Evolutionary conservation across 1,139 yeast species (phyloP).

Genomic region (Meyerozyma smithsonii): DNA sequence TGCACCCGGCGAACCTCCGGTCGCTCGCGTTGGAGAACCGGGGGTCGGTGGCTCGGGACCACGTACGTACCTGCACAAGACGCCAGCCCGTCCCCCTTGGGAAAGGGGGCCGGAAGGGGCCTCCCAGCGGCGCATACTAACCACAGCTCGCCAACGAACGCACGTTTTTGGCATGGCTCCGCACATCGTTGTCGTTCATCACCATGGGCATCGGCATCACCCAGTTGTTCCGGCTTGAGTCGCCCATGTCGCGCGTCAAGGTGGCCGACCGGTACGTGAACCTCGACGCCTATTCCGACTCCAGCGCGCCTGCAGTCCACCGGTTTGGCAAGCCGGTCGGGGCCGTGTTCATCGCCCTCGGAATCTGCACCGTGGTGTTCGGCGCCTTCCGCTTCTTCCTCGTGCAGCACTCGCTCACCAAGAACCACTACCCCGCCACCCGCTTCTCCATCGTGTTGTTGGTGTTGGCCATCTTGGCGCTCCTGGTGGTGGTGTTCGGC

Average conservation of each 20-base stretch:
- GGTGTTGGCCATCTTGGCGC: conserved; percentile 16
- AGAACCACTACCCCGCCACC: conserved; percentile 46
- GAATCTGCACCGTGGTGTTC: conserved; percentile 29
- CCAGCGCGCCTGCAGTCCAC: conserved; percentile 8
- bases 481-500: conserved; percentile 21
- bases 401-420: conserved; percentile 34
- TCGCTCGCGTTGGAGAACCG: conserved; percentile 25
- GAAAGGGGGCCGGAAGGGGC: neutral
- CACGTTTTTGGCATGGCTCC: conserved; percentile 70
- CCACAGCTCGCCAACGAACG: conserved; percentile 63
- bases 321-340: conserved; percentile 36
- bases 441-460: conserved; percentile 21
- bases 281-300: conserved; percentile 7
- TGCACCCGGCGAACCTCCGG: conserved; percentile 7
- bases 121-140: neutral
- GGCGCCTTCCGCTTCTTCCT: conserved; percentile 33
- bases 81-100: neutral
- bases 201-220: conserved; percentile 42
- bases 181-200: conserved; percentile 49
- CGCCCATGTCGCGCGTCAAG: conserved; percentile 16
- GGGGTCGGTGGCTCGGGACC: conserved; percentile 50
- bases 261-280: conserved; percentile 12
- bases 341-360: conserved; percentile 28
- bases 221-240: conserved; percentile 34
- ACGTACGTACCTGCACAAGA: conserved; percentile 23